Conservation (phyloP, 768 basidiomycete species). For the Bullera alba region DNA sequence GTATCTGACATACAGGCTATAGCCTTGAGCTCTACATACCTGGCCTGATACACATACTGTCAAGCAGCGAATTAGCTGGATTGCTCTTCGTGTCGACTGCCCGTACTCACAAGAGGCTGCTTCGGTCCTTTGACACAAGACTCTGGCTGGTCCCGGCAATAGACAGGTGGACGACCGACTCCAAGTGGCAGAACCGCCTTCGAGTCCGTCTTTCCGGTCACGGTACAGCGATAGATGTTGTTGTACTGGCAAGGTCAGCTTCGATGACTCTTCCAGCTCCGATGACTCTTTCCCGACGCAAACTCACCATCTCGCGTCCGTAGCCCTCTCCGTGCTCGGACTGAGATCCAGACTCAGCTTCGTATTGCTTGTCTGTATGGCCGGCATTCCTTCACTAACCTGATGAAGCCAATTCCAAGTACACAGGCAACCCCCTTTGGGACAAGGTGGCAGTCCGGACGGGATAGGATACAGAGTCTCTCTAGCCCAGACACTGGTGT, state of each 20-base stretch:
- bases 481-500: slow-evolving; percentile 66
- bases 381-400: background rate
- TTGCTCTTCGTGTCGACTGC: background rate
- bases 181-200: slow-evolving; percentile 8
- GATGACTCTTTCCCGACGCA: background rate
- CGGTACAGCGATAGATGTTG: slow-evolving; percentile 26
- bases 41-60: background rate
- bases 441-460: slow-evolving; percentile 61
- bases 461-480: slow-evolving; percentile 67
- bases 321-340: background rate
- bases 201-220: slow-evolving; percentile 19
- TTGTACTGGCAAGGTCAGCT: slow-evolving; percentile 22
- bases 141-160: slow-evolving; percentile 12
- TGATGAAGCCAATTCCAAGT: slow-evolving; percentile 2
- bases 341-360: background rate
- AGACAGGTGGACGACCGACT: slow-evolving; percentile 9
- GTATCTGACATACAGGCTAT: slow-evolving; percentile 2
- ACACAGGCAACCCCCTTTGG: slow-evolving; percentile 52
- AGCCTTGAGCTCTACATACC: slow-evolving; percentile 47
- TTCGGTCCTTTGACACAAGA: slow-evolving; percentile 25
- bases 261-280: slow-evolving; percentile 3
- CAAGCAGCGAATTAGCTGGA: background rate
- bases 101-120: slow-evolving; percentile 48
- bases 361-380: background rate
- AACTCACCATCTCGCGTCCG: slow-evolving; percentile 3